Evolutionary conservation across 768 basidiomycete species (phyloP), one percentile per base, ranked within the genome.

Genomic region (Pulveroboletus frians): DNA sequence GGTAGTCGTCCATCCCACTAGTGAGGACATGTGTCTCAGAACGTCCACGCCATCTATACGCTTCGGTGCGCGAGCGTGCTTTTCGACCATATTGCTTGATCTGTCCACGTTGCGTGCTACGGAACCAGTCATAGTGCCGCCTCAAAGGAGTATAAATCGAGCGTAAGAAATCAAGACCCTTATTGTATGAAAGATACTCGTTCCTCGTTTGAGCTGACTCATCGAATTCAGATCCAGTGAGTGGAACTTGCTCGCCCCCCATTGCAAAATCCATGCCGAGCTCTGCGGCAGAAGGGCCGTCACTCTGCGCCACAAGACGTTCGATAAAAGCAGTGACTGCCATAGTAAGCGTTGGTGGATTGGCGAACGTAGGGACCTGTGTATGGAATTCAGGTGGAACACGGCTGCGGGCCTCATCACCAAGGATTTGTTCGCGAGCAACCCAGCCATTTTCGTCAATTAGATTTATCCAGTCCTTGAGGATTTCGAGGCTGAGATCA

Each of bases 381-480:
- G 87, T 88, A 65, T 85, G 86, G 71, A 98, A 98, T 65, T 97
- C 86, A 37, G 71, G 52, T 8, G 94, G 94, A 7, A 96, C 92
- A 71, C 88, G 92, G 75, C 93, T 96, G 43, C 95, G 81, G 15
- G 94, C 93, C 71, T 98, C 94, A 57, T 94, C 93, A 4, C 94
- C 94, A 0, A 98, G 78, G 50, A 98, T 97, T 68, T 98, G 94
- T 69, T 98, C 94, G 21, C 94, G 78, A 2, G 83, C 95, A 37
- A 98, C 89, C 94, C 94, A 98, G 1, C 94, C 94, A 56, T 96
- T 80, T 31, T 88, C 87, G 62, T 98, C 92, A 47, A 96, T 90
- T 39, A 97, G 77, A 53, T 83, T 72, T 43, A 96, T 82, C 94
- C 94, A 98, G 53, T 83, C 80, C 61, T 83, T 84, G 34, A 98